Evolutionary conservation across 164 flowering plant species (phyloP), one percentile per base, ranked within the genome.

Genomic region (Hamamelis virginiana): DNA sequence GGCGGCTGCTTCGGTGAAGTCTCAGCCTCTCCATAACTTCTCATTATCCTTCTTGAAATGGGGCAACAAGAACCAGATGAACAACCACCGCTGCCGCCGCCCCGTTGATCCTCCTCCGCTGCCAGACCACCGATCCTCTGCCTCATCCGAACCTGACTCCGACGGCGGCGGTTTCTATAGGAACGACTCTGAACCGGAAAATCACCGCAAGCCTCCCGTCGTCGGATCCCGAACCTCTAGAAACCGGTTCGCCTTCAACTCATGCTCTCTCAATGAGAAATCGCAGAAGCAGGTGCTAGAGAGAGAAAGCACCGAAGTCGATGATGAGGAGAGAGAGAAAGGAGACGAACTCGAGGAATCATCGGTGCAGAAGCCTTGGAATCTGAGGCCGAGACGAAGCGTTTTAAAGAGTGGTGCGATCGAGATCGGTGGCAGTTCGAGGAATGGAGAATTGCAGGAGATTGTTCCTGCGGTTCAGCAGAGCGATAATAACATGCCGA

Each of bases 1-100:
- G 84, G 81, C 85, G 21, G 67, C 86, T 1, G 76, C 80, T 1
- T 84, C 87, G 19, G 74, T 72, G 69, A 85, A 80, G 76, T 71
- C 87, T 0, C 82, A 86, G 56, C 86, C 87, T 18, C 79, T 85
- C 23, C 87, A 83, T 81, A 83, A 85, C 76, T 85, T 87, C 76
- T 52, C 83, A 11, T 44, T 86, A 5, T 78, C 81, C 19, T 64
- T 72, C 28, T 72, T 84, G 11, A 79, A 74, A 59, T 87, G 91
- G 91, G 87, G 82, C 22, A 69, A 64, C 62, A 74, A 79, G 62
- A 75, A 72, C 69, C 71, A 62, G 33, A 55, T 52, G 26, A 69
- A 66, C 66, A 64, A 66, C 72, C 76, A 68, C 64, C 72, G 62
- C 65, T 62, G 55, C 59, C 72, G 74, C 38, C 64, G 61, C 22